Evolutionary conservation across 2,329 filamentous ascomycete genomes (phyloP).

Genomic region (Claviceps monticola): DNA sequence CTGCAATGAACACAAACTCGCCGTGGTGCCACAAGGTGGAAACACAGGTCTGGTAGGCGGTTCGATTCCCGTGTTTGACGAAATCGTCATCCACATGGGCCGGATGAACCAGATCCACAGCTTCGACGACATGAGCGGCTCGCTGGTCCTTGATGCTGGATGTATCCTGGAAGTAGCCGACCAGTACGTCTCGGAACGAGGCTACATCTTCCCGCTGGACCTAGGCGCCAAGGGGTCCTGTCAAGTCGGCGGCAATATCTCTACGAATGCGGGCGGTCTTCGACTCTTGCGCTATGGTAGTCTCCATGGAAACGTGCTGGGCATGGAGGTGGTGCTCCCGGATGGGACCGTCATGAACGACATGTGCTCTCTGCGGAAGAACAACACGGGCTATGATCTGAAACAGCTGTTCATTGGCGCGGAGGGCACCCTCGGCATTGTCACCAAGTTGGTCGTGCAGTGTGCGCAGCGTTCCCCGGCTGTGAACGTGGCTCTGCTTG

Average conservation of each 20-base stretch:
- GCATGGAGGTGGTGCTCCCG: slow-evolving; percentile 83
- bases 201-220: slow-evolving; percentile 88
- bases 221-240: slow-evolving; percentile 97
- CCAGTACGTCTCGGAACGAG: slow-evolving; percentile 66
- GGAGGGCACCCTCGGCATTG: slow-evolving; percentile 88
- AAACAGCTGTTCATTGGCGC: slow-evolving; percentile 95
- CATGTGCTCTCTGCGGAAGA: slow-evolving; percentile 79
- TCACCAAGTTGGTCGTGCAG: slow-evolving; percentile 79
- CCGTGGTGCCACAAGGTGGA: slow-evolving; percentile 91
- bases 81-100: slow-evolving; percentile 83
- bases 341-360: slow-evolving; percentile 89
- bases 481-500: slow-evolving; percentile 90
- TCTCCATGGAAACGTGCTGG: slow-evolving; percentile 83
- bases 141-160: slow-evolving; percentile 80
- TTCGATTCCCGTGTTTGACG: slow-evolving; percentile 92
- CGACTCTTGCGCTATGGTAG: slow-evolving; percentile 85
- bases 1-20: slow-evolving; percentile 85
- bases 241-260: slow-evolving; percentile 89
- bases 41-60: slow-evolving; percentile 95
- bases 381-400: slow-evolving; percentile 96
- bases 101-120: slow-evolving; percentile 85
- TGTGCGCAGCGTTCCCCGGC: slow-evolving; percentile 80
- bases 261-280: slow-evolving; percentile 88
- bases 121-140: slow-evolving; percentile 86
- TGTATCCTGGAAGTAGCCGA: slow-evolving; percentile 84